Evolutionary conservation across 352 stramenopile genomes (phyloP).

Genomic region (Phytophthora vignae): DNA sequence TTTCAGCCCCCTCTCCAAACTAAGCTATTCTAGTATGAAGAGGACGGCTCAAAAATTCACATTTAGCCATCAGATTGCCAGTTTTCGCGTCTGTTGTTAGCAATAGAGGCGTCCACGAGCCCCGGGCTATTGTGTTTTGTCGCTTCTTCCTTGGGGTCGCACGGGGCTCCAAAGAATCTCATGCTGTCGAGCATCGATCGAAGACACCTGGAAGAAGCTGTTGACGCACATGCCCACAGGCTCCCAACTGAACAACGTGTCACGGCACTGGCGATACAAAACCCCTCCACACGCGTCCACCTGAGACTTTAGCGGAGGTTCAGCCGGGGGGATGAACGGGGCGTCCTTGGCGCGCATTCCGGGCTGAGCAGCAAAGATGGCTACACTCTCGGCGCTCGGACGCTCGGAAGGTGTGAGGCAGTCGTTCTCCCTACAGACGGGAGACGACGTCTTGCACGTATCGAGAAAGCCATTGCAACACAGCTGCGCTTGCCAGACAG

Average conservation of each 20-base stretch:
- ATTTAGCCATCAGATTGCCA: background rate
- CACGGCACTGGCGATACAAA: constrained; percentile 22
- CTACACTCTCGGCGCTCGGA: background rate
- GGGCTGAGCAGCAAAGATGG: constrained; percentile 3
- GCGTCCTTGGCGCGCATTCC: constrained; percentile 4
- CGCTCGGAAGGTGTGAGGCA: background rate
- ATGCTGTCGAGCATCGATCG: constrained; percentile 6
- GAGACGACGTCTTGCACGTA: constrained; percentile 11
- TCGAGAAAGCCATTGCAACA: constrained; percentile 40
- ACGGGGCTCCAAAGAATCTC: constrained; percentile 21
- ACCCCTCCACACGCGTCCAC: constrained; percentile 14
- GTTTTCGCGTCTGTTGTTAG: background rate
- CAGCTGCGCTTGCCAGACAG: constrained; percentile 4
- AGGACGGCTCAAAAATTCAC: background rate
- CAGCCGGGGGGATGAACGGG: constrained; percentile 4
- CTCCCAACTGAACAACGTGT: background rate
- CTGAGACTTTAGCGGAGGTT: constrained; percentile 8
- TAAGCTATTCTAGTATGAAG: background rate
- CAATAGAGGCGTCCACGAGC: no score
- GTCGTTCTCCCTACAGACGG: constrained; percentile 3
- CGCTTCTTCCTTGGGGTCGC: constrained; percentile 16
- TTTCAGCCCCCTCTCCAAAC: background rate
- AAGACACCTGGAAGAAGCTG: constrained; percentile 12
- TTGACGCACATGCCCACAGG: constrained; percentile 22
- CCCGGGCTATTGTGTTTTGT: background rate